Base-by-base conservation (phyloP, 306 rosid species). In the Canavalia ensiformis region DNA sequence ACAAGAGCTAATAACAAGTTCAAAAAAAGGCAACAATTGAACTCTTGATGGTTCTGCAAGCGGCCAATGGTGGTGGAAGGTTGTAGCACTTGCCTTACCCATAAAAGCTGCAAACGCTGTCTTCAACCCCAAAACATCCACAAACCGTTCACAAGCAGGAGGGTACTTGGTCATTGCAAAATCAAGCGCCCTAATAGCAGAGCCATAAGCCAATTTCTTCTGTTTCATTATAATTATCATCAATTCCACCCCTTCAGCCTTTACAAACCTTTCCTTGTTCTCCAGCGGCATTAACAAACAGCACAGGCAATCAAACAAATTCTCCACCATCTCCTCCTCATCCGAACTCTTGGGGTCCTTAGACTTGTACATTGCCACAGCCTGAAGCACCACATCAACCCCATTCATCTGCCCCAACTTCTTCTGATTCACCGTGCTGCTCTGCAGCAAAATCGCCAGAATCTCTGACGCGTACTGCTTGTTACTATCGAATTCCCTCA, bases 181-280 rank as follows among this genome's bases (percentile, higher is more conserved):
- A 88, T 95, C 98, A 65, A 95, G 95, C 9, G 98, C 98, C 87
- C 97, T 88, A 8, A 95, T 89, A 28, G 98, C 98, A 0, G 98
- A 95, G 4, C 91, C 97, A 85, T 92, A 95, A 65, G 98, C 98
- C 54, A 94, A 88, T 75, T 95, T 95, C 94, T 95, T 95, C 84
- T 95, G 98, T 72, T 95, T 92, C 91, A 95, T 92, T 25, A 92
- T 92, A 76, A 95, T 95, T 35, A 95, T 91, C 98, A 95, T 95
- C 90, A 92, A 85, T 78, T 95, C 98, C 81, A 95, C 98, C 35
- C 98, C 98, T 84, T 95, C 98, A 18, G 97, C 97, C 89, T 91
- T 95, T 79, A 95, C 90, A 84, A 95, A 95, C 85, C 97, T 85
- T 50, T 95, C 98, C 89, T 93, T 95, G 73, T 95, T 95, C 87